Evolutionary conservation across 257 asterid species (phyloP).

Genomic region (Solanum verrucosum): DNA sequence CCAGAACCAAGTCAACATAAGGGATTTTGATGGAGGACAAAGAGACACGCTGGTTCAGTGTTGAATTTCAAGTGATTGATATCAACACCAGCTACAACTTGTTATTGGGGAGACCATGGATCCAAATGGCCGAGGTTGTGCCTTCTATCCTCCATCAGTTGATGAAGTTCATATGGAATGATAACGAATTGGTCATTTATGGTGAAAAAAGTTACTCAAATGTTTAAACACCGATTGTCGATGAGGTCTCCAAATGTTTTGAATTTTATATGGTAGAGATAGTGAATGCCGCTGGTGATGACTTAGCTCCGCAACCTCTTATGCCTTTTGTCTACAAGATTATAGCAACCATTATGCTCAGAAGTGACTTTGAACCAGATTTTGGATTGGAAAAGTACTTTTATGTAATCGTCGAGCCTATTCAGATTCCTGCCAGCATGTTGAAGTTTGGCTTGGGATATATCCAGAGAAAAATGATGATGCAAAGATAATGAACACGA

Average conservation of each 20-base stretch:
- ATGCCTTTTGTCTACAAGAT: neutral
- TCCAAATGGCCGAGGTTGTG: neutral
- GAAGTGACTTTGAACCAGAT: neutral
- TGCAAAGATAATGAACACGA: neutral
- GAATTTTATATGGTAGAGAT: neutral
- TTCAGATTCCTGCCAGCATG: neutral
- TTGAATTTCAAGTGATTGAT: neutral
- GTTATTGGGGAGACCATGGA: neutral
- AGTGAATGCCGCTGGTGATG: neutral
- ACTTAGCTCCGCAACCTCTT: neutral
- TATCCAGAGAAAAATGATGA: neutral
- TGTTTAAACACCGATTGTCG: neutral
- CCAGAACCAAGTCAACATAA: neutral
- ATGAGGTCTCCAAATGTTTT: neutral
- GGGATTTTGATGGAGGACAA: too few species aligned
- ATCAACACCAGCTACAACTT: neutral
- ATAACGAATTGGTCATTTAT: neutral
- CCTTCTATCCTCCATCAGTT: neutral
- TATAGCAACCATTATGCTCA: too few species aligned
- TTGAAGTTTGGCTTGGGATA: neutral
- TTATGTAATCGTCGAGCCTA: neutral
- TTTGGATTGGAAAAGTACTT: neutral
- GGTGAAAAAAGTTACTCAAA: neutral
- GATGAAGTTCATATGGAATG: neutral
- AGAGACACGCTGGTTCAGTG: neutral